These are phyloP conservation scores for Silene latifolia DNA, from an alignment of 148 eudicot species.

Conservation along the genomic window DNA sequence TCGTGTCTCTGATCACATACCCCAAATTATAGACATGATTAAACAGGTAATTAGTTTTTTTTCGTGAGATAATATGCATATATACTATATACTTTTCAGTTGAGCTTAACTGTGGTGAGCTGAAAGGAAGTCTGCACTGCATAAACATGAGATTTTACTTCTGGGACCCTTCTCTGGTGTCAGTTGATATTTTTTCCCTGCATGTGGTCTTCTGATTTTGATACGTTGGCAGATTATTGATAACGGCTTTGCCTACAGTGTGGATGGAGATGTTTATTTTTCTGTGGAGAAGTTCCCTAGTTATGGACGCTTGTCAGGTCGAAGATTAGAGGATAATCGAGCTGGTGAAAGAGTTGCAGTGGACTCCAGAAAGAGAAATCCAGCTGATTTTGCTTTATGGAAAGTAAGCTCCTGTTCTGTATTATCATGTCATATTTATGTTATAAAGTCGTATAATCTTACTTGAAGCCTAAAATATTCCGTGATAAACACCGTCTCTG, in stretches of 20 bases:
- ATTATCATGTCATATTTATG: neutral
- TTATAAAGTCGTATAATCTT: neutral
- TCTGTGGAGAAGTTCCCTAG: constrained; percentile 67
- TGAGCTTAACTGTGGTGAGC: neutral
- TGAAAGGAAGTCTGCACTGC: too few relatives aligned
- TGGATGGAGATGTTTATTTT: constrained; percentile 86
- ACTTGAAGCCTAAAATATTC: neutral
- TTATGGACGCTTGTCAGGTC: constrained; percentile 81
- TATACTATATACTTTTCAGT: neutral
- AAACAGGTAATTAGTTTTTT: constrained; percentile 51
- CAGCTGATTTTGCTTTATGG: constrained; percentile 98
- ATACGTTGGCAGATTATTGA: constrained; percentile 62
- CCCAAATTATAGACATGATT: constrained; percentile 93
- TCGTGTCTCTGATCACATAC: constrained; percentile 93
- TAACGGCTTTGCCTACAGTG: constrained; percentile 70
- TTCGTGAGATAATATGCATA: neutral
- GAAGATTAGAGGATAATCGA: constrained; percentile 89
- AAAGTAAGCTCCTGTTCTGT: constrained; percentile 42
- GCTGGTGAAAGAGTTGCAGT: constrained; percentile 94
- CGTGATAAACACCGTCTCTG: neutral
- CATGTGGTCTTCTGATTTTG: neutral
- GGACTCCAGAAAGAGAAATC: constrained; percentile 78
- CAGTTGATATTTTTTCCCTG: neutral
- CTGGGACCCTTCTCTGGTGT: neutral
- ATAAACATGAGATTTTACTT: too few relatives aligned